A percentile compares a stretch with the other conserved stretches of the same genome.
Evolutionary conservation across 176 grass and related monocot genomes (phyloP).

Genomic region (Hordeum marinum): DNA sequence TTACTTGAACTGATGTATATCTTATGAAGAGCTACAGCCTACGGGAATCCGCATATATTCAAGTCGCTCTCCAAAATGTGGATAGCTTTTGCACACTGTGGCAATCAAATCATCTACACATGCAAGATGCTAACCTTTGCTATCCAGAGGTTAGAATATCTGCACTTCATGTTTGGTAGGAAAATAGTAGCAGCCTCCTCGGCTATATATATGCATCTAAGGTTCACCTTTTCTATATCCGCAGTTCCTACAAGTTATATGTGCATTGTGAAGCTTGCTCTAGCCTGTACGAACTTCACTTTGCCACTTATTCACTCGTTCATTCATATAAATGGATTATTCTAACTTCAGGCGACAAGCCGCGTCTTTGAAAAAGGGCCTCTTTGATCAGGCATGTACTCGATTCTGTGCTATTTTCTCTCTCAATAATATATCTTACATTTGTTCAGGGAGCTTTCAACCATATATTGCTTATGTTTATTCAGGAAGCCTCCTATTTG

Average conservation of each 20-base stretch:
- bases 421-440: slow-evolving; percentile 17
- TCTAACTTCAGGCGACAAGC: slow-evolving; percentile 68
- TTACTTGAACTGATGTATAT: background rate
- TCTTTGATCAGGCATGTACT: slow-evolving; percentile 88
- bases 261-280: slow-evolving; percentile 28
- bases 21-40: slow-evolving; percentile 30
- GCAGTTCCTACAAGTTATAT: slow-evolving; percentile 14
- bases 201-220: slow-evolving; percentile 61
- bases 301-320: slow-evolving; percentile 25
- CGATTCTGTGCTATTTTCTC: slow-evolving; percentile 17
- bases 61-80: slow-evolving; percentile 53
- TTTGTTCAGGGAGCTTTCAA: background rate
- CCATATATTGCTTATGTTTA: background rate
- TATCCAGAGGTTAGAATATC: slow-evolving; percentile 57
- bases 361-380: slow-evolving; percentile 76
- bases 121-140: slow-evolving; percentile 41
- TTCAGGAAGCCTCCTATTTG: background rate
- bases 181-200: slow-evolving; percentile 35
- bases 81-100: slow-evolving; percentile 58
- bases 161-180: slow-evolving; percentile 34
- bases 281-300: slow-evolving; percentile 9
- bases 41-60: slow-evolving; percentile 49
- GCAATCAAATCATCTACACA: slow-evolving; percentile 59
- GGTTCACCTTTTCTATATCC: slow-evolving; percentile 24
- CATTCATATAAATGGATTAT: slow-evolving; percentile 64